Evolutionary conservation across 2,329 filamentous ascomycete genomes (phyloP), one percentile per base, ranked within the genome.

Genomic region (Claviceps quebecensis): DNA sequence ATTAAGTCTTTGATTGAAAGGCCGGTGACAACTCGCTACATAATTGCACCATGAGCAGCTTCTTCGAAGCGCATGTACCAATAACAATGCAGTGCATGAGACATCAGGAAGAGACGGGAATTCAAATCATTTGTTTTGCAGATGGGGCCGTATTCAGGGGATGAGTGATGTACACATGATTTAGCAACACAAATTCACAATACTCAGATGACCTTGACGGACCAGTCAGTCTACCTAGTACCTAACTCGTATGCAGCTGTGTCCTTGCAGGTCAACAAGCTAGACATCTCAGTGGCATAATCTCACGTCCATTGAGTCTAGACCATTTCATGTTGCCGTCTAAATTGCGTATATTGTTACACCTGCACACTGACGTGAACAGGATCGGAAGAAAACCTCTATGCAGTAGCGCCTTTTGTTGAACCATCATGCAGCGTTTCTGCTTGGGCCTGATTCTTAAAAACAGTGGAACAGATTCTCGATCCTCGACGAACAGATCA

Each of bases 301-400:
- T 11, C 9, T 47, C 45, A 47, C 36, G 13, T 7, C 34, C 34
- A 23, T 37, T 22, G 19, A 17, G 36, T 48, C 8, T 22, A 36
- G 19, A 41, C n/a, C 38, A 43, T 48, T 23, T 37, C 36, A 34
- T 44, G 45, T 45, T 51, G 60, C 61, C 68, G 65, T 75, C 71
- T 74, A 74, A 50, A 67, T 69, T 70, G 65, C 62, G 65, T 68
- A 63, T 75, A 75, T 72, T 73, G 68, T 69, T 75, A 76, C 73
- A 75, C 68, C 70, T 72, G 70, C 73, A 72, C 69, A 75, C 66
- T 65, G 60, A 61, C 63, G 64, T 63, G 65, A 65, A 69, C 63
- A 66, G 68, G 62, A 64, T 68, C 65, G 61, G 64, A 69, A 70
- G 64, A 66, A 69, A 71, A 70, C 66, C 63, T 75, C 71, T 75